Evolutionary conservation across 1,284 basidiomycete genomes (phyloP).

Genomic region (Pyrrhoderma lamaoense): DNA sequence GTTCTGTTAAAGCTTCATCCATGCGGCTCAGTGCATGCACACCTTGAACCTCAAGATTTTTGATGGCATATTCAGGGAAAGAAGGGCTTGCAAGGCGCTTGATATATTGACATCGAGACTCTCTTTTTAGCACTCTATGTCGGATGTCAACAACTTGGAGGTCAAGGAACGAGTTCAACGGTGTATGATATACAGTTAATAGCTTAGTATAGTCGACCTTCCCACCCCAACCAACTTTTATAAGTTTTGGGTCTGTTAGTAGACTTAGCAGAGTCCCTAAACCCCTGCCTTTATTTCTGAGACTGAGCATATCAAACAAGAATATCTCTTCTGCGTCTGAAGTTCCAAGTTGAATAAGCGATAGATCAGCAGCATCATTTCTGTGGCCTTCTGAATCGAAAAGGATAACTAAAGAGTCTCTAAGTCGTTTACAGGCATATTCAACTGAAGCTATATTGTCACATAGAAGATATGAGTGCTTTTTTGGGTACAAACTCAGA

Average conservation of each 20-base stretch:
- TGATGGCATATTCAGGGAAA: not conserved
- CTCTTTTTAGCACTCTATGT: not conserved
- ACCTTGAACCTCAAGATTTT: constrained; percentile 3
- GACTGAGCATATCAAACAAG: constrained; percentile 9
- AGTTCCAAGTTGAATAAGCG: constrained; percentile 3
- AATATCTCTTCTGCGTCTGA: constrained; percentile 7
- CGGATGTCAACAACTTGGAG: constrained; percentile 8
- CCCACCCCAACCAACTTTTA: constrained; percentile 11
- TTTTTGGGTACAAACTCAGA: no score
- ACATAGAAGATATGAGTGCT: not conserved
- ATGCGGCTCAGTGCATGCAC: constrained; percentile 5
- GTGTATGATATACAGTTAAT: not conserved
- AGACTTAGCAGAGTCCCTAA: not conserved
- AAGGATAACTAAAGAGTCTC: not conserved
- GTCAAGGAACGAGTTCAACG: constrained; percentile 2
- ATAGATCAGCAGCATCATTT: not conserved
- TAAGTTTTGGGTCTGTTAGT: not conserved
- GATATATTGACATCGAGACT: not conserved
- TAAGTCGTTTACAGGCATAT: not conserved
- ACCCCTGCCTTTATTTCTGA: not conserved
- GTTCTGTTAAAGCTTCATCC: constrained; percentile 4
- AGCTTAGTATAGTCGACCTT: not conserved
- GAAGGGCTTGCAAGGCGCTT: not conserved
- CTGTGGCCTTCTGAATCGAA: constrained; percentile 3
- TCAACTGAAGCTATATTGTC: not conserved